phyloP scores from a whole-genome alignment of 768 basidiomycete species.

The Termitomyces sp. region DNA sequence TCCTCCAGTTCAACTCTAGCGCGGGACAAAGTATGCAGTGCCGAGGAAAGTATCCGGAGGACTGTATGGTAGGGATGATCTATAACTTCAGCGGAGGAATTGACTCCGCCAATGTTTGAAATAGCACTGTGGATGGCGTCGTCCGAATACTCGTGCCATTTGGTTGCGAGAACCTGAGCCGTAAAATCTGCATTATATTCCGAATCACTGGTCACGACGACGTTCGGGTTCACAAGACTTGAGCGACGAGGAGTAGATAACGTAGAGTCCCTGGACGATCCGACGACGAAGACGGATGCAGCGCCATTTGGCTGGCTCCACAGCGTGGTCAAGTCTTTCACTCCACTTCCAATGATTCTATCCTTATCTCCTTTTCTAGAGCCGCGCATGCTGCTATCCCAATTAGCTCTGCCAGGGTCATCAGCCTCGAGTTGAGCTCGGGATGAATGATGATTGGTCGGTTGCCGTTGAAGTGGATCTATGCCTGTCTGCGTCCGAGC shows the following conservation, averaged over 20 bases:
- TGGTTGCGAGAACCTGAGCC: constrained; percentile 53
- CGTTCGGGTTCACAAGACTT: constrained; percentile 22
- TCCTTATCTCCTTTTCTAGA: constrained; percentile 38
- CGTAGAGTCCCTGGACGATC: constrained; percentile 26
- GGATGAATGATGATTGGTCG: constrained; percentile 54
- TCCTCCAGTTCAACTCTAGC: constrained; percentile 63
- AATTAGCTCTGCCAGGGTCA: constrained; percentile 25
- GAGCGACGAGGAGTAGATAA: constrained; percentile 9
- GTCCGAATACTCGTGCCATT: constrained; percentile 78
- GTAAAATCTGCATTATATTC: constrained; percentile 29
- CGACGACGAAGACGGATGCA: constrained; percentile 38
- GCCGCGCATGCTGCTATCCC: constrained; percentile 53
- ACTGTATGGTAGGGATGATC: constrained; percentile 61
- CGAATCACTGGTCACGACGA: constrained; percentile 28
- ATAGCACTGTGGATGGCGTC: constrained; percentile 65
- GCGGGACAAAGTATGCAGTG: constrained; percentile 52
- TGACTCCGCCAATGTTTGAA: constrained; percentile 37
- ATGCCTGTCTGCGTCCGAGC: constrained; percentile 33
- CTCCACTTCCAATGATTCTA: constrained; percentile 15
- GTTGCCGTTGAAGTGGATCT: constrained; percentile 20
- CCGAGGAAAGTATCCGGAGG: constrained; percentile 64
- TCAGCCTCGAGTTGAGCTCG: constrained; percentile 56
- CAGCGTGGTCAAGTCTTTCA: constrained; percentile 27
- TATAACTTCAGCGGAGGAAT: constrained; percentile 41
- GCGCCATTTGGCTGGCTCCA: constrained; percentile 29